These are phyloP conservation scores for Exophiala mesophila DNA, from an alignment of 2,329 filamentous ascomycete species.

Conservation along the genomic window DNA sequence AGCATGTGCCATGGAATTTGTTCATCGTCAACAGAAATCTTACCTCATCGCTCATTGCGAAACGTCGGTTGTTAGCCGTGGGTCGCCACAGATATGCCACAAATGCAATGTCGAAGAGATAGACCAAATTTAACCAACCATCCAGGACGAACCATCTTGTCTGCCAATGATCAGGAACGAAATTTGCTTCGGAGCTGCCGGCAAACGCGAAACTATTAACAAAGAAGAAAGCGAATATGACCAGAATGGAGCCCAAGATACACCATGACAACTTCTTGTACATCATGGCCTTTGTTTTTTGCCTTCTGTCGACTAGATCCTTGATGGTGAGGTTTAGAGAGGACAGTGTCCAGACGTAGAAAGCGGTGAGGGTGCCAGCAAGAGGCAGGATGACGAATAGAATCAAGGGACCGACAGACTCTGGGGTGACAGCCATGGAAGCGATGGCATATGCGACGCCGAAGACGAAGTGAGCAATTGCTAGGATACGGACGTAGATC, in stretches of 20 bases:
- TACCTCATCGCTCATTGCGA: conserved; percentile 97
- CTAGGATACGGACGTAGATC: conserved; percentile 86
- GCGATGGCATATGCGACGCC: conserved; percentile 82
- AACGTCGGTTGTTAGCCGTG: conserved; percentile 91
- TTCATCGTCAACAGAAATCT: conserved; percentile 18
- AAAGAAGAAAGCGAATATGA: conserved; percentile 98
- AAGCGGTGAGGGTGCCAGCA: conserved; percentile 85
- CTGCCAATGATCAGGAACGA: conserved; percentile 96
- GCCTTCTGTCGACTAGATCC: conserved; percentile 89
- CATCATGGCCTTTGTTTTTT: conserved; percentile 89
- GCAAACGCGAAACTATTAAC: conserved; percentile 96
- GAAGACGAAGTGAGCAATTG: conserved; percentile 89
- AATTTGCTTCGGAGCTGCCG: conserved; percentile 75
- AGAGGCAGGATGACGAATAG: conserved; percentile 90
- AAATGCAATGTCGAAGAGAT: conserved; percentile 87
- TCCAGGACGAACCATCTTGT: conserved; percentile 95
- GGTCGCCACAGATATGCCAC: conserved; percentile 95
- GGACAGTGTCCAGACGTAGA: conserved; percentile 98
- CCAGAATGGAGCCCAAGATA: conserved; percentile 82
- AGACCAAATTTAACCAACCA: conserved; percentile 95
- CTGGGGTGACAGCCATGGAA: conserved; percentile 81
- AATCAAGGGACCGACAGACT: conserved; percentile 82
- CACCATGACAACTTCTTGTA: conserved; percentile 99
- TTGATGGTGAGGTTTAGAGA: conserved; percentile 93
- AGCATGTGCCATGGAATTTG: conserved; percentile 1